These are phyloP conservation scores for Amorphotheca resinae DNA, from an alignment of 495 filamentous ascomycete genomes.

Conservation along the genomic window DNA sequence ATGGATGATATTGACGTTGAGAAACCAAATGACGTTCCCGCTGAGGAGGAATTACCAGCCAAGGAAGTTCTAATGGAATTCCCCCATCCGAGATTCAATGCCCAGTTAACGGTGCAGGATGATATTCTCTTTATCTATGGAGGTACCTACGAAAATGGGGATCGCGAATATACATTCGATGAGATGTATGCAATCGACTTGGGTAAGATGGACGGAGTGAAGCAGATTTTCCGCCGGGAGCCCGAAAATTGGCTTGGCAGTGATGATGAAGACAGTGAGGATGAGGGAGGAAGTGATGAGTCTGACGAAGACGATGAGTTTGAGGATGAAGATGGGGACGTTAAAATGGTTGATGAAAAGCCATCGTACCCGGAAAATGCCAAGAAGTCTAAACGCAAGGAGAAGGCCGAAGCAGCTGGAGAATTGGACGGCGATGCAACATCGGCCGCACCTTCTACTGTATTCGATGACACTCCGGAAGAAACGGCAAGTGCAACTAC, in stretches of 20 bases:
- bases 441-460: slow-evolving; percentile 13
- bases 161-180: slow-evolving; percentile 74
- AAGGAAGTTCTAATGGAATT: slow-evolving; percentile 56
- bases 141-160: slow-evolving; percentile 88
- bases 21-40: slow-evolving; percentile 28
- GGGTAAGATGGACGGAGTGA: slow-evolving; percentile 82
- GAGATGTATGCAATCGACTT: slow-evolving; percentile 88
- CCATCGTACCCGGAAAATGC: slow-evolving; percentile 26
- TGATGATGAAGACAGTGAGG: slow-evolving; percentile 56
- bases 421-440: slow-evolving; percentile 20
- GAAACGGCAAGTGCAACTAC: slow-evolving; percentile 29
- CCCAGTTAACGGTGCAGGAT: slow-evolving; percentile 77
- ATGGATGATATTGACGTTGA: slow-evolving; percentile 46
- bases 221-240: slow-evolving; percentile 73
- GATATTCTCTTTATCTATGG: slow-evolving; percentile 89
- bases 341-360: slow-evolving; percentile 56
- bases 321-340: slow-evolving; percentile 54
- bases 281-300: slow-evolving; percentile 57
- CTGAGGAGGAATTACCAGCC: slow-evolving; percentile 36
- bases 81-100: slow-evolving; percentile 81
- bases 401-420: slow-evolving; percentile 28
- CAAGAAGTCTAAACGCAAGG: slow-evolving; percentile 30
- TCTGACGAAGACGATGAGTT: slow-evolving; percentile 54
- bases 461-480: slow-evolving; percentile 36
- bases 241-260: slow-evolving; percentile 72